phyloP scores from a whole-genome alignment of 495 filamentous ascomycete genomes.

The Trichoderma reesei region DNA sequence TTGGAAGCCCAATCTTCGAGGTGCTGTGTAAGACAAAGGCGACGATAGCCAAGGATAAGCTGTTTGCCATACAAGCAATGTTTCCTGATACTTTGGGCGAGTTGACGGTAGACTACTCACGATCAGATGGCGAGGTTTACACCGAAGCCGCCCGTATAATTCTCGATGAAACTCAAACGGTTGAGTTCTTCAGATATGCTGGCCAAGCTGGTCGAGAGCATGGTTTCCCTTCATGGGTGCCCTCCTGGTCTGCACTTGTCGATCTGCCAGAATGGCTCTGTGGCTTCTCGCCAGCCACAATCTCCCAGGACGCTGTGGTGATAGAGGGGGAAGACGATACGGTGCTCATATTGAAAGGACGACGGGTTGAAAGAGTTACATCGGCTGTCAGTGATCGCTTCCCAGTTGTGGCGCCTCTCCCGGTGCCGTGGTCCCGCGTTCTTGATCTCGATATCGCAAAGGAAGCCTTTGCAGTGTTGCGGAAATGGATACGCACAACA shows the following conservation, averaged over 20 bases:
- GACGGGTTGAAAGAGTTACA: neutral
- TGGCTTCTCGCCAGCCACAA: neutral
- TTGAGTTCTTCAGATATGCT: constrained; percentile 1
- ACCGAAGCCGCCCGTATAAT: neutral
- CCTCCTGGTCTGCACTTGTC: neutral
- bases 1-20: neutral
- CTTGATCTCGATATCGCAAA: neutral
- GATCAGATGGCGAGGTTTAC: neutral
- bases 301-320: neutral
- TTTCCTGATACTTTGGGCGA: neutral
- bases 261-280: neutral
- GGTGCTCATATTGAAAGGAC: neutral
- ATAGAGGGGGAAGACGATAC: neutral
- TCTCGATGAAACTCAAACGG: neutral
- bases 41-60: neutral
- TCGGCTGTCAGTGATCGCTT: neutral
- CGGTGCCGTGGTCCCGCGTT: neutral
- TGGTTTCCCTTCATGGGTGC: neutral
- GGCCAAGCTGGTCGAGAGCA: neutral
- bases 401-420: neutral
- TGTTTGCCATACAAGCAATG: neutral
- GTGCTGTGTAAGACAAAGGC: neutral
- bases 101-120: neutral
- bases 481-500: neutral
- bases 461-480: neutral